Evolutionary conservation across 2,329 filamentous ascomycete species (phyloP).

Genomic region (Penicillium sp.): DNA sequence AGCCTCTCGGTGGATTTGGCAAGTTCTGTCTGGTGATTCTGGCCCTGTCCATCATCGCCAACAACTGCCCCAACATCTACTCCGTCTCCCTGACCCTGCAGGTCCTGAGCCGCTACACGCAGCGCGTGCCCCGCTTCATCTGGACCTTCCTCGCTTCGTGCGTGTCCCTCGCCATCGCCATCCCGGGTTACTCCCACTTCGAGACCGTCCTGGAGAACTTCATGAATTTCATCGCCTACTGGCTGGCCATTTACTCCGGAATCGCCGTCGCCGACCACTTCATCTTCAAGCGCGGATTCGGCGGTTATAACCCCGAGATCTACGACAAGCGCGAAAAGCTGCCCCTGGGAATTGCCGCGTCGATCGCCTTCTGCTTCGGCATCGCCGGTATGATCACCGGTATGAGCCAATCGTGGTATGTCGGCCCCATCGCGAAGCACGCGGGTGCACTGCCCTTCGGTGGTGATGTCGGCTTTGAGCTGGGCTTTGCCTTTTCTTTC

Average conservation of each 20-base stretch:
- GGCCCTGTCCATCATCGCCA: constrained; percentile 65
- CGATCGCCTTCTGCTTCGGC: constrained; percentile 63
- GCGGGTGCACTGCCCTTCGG: constrained; percentile 50
- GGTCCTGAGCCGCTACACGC: constrained; percentile 59
- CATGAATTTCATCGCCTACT: constrained; percentile 68
- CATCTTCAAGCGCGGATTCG: constrained; percentile 62
- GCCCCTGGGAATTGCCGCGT: constrained; percentile 63
- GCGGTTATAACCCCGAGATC: constrained; percentile 57
- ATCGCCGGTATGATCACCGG: constrained; percentile 65
- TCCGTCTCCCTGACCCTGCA: constrained; percentile 67
- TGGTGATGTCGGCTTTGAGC: constrained; percentile 64
- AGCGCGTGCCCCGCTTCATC: constrained; percentile 64
- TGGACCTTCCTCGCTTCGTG: constrained; percentile 64
- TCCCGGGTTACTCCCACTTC: constrained; percentile 67
- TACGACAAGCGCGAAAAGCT: constrained; percentile 60
- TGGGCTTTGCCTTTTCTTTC: constrained; percentile 62
- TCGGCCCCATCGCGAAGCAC: constrained; percentile 63
- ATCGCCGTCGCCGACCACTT: constrained; percentile 67
- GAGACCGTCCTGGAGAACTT: constrained; percentile 66
- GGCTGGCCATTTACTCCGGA: constrained; percentile 71
- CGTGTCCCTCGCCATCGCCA: constrained; percentile 66
- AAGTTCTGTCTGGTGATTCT: constrained; percentile 69
- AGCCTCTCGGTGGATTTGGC: constrained; percentile 65
- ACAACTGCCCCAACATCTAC: constrained; percentile 73
- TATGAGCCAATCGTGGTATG: constrained; percentile 69